Conservation (phyloP, 2,329 filamentous ascomycete genomes). For the Hypoxylon sp. region DNA sequence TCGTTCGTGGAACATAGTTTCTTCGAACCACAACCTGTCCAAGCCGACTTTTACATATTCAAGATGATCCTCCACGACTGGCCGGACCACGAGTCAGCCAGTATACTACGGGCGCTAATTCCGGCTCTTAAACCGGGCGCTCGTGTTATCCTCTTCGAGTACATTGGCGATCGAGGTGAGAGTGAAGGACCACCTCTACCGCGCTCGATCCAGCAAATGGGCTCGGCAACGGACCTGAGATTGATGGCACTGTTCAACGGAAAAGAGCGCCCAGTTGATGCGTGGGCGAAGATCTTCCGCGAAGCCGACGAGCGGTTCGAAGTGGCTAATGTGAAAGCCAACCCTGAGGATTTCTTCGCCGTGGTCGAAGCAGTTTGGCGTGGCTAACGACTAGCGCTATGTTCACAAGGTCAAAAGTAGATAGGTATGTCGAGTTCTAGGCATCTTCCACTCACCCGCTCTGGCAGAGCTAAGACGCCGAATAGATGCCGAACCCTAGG, state of each 20-base stretch:
- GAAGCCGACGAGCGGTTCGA: conserved; percentile 63
- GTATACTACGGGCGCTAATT: conserved; percentile 60
- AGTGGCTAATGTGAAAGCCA: conserved; percentile 56
- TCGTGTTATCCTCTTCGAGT: conserved; percentile 58
- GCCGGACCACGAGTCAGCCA: conserved; percentile 61
- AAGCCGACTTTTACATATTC: conserved; percentile 66
- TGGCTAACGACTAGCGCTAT: conserved; percentile 34
- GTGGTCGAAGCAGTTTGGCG: conserved; percentile 58
- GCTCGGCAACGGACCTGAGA: conserved; percentile 62
- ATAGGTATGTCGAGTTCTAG: conserved; percentile 2
- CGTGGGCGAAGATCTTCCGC: conserved; percentile 63
- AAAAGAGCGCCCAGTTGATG: conserved; percentile 62
- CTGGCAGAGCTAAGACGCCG: neutral
- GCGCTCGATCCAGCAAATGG: conserved; percentile 57
- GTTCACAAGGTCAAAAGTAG: neutral
- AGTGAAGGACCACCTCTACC: conserved; percentile 50
- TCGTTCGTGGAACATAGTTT: conserved; percentile 58
- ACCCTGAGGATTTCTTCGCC: conserved; percentile 57
- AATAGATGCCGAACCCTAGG: neutral
- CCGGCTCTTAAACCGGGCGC: conserved; percentile 63
- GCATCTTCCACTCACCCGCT: conserved; percentile 3
- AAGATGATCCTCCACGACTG: conserved; percentile 71
- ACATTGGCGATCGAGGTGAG: conserved; percentile 56
- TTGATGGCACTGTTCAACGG: conserved; percentile 67
- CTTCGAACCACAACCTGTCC: conserved; percentile 57